Evolutionary conservation across 768 basidiomycete species (phyloP).

Genomic region (Rhodocollybia butyracea): DNA sequence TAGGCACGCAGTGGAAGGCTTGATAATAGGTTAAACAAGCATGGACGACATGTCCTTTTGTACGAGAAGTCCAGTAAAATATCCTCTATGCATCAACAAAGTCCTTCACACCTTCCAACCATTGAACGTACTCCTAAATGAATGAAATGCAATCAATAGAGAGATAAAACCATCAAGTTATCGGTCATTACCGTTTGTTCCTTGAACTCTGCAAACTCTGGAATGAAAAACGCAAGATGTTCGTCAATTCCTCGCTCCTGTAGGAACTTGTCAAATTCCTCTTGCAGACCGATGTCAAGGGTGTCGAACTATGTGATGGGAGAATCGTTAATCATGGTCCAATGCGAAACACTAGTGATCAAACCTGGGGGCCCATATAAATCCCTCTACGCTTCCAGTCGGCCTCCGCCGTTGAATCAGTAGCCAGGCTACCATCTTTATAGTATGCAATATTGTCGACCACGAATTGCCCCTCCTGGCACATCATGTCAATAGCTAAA

Average conservation of each 20-base stretch:
- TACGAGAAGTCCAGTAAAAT: background rate
- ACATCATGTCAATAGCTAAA: constrained; percentile 73
- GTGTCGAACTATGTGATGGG: constrained; percentile 87
- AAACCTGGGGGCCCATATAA: constrained; percentile 88
- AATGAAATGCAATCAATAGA: constrained; percentile 7
- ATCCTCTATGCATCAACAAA: constrained; percentile 57
- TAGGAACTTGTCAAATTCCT: constrained; percentile 88
- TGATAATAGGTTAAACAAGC: background rate
- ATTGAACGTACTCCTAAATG: constrained; percentile 83
- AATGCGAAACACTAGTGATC: too few relatives aligned
- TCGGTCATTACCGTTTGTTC: constrained; percentile 90
- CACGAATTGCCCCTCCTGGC: constrained; percentile 77
- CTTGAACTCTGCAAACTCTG: constrained; percentile 85
- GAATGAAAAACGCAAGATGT: constrained; percentile 78
- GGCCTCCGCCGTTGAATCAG: constrained; percentile 79
- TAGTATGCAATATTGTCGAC: constrained; percentile 91
- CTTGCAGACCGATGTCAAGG: constrained; percentile 82
- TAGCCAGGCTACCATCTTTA: constrained; percentile 64
- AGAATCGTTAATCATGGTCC: too few relatives aligned
- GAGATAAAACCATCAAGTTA: background rate
- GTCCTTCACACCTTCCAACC: constrained; percentile 78
- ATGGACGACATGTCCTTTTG: background rate
- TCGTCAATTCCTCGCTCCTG: constrained; percentile 89
- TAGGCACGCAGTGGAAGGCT: background rate
- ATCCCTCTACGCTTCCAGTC: constrained; percentile 92